Evolutionary conservation across 352 stramenopile genomes (phyloP), one percentile per base, ranked within the genome.

Genomic region (Pythium myriotylum): DNA sequence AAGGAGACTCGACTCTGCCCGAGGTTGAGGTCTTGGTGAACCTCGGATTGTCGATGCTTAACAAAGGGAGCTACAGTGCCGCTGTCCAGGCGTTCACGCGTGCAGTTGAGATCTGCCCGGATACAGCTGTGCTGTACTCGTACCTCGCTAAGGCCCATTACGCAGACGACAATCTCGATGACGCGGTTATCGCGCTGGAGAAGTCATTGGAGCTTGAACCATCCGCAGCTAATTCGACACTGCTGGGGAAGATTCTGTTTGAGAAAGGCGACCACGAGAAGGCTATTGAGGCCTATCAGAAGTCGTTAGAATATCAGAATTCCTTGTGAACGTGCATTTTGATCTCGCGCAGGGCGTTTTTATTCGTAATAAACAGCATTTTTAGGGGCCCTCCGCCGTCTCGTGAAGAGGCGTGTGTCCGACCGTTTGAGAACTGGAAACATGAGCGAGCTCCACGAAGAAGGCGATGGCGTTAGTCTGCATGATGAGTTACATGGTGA

Each of bases 251-350:
- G 68, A 92, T 95, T 48, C 65, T 94, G 26, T 95, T 94, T 50
- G 86, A 95, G 54, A 93, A 92, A 59, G 86, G 86, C 10, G 86
- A 95, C 70, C 82, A 92, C 61, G 84, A 95, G 65, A 88, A 88
- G 46, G 86, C 86, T 48, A 94, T 95, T 52, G 76, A 83, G 47
- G 86, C 86, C 33, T 95, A 95, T 60, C 84, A 95, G 65, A 85
- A 86, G 52, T 93, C 86, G 16, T 59, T 95, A 51, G 76, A 86
- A 67, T 63, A 55, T 37, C 61, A 68, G 48, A 68, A 65, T 42
- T 41, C 39, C n/a, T 35, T 24, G 26, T 20, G 17, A 43, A 43
- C 37, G 37, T 20, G 37, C 37, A 43, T 43, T 43, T 43, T 43
- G 37, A 43, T 43, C n/a, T 20, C 39, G n/a, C 39, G 39, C 39